Evolutionary conservation across 1,284 basidiomycete genomes (phyloP).

Genomic region (Pisolithus thermaeus): DNA sequence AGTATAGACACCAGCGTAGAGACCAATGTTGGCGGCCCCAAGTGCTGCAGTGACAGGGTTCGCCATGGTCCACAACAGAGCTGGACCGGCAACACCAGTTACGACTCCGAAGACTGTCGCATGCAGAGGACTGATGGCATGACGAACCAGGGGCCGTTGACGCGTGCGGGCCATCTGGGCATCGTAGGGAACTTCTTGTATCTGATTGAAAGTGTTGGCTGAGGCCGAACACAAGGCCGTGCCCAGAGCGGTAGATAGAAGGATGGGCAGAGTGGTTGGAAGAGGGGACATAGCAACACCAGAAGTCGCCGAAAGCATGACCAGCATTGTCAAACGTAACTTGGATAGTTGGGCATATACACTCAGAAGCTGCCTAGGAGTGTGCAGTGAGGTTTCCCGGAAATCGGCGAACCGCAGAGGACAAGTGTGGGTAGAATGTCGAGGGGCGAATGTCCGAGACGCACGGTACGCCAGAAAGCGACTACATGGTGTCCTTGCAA

Average conservation of each 20-base stretch:
- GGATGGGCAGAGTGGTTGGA: constrained; percentile 73
- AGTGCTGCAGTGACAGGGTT: constrained; percentile 86
- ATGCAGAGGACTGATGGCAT: constrained; percentile 80
- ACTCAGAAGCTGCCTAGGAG: constrained; percentile 51
- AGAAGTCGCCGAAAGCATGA: constrained; percentile 88
- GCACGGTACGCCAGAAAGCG: constrained; percentile 5
- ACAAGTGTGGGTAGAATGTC: background rate
- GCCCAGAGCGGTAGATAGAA: constrained; percentile 85
- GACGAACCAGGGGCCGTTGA: constrained; percentile 82
- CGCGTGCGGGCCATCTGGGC: constrained; percentile 95
- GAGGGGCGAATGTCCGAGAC: constrained; percentile 7
- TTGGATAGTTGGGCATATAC: constrained; percentile 87
- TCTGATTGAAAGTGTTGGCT: constrained; percentile 93
- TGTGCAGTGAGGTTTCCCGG: constrained; percentile 35
- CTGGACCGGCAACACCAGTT: constrained; percentile 76
- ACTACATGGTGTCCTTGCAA: constrained; percentile 8
- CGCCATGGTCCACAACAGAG: constrained; percentile 77
- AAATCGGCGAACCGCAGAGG: constrained; percentile 8
- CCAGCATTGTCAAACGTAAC: constrained; percentile 80
- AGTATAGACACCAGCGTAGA: constrained; percentile 93
- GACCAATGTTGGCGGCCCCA: constrained; percentile 79
- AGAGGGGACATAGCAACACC: constrained; percentile 91
- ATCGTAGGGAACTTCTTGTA: constrained; percentile 93
- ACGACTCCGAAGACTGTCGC: constrained; percentile 74
- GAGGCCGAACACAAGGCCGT: constrained; percentile 90